Conservation (phyloP, 2,329 filamentous ascomycete genomes). For the Cladosporium sp. region DNA sequence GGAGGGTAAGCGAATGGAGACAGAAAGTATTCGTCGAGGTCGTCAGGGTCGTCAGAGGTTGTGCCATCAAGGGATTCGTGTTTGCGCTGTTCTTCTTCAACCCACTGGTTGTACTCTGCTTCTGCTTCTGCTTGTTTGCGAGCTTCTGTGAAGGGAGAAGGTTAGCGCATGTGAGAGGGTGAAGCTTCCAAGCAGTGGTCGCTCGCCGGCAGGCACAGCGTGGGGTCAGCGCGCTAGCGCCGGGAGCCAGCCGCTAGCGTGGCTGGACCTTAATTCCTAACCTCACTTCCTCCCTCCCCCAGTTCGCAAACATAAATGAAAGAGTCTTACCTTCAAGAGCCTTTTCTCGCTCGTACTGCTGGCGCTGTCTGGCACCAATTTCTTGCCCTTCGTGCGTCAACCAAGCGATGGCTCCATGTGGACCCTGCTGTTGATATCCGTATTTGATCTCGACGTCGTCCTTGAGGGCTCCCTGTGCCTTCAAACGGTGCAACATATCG, state of each 20-base stretch:
- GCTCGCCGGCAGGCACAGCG: slow-evolving; percentile 2
- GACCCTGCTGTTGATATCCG: slow-evolving; percentile 12
- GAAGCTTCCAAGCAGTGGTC: slow-evolving; percentile 2
- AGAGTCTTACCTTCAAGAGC: neutral
- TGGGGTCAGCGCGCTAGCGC: neutral
- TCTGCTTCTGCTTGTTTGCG: slow-evolving; percentile 6
- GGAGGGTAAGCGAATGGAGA: neutral
- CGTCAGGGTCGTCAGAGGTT: neutral
- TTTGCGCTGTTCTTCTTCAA: neutral
- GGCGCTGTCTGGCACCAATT: slow-evolving; percentile 4
- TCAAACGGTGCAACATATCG: neutral
- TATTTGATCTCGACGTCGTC: slow-evolving; percentile 9
- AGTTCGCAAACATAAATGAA: neutral
- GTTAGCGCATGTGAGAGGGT: slow-evolving; percentile 10
- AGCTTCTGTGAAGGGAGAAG: slow-evolving; percentile 4
- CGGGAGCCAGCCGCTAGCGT: neutral
- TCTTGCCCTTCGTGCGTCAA: slow-evolving; percentile 13
- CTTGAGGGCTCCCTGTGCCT: slow-evolving; percentile 4
- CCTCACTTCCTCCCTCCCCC: slow-evolving; percentile 11
- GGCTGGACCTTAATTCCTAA: neutral
- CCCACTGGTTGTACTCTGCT: neutral
- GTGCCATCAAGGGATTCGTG: neutral
- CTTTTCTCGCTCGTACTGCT: slow-evolving; percentile 8
- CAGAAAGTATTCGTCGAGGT: neutral
- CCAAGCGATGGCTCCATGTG: slow-evolving; percentile 4